Base-by-base conservation (phyloP, 1,139 yeast species). In the Taphrina pruni region DNA sequence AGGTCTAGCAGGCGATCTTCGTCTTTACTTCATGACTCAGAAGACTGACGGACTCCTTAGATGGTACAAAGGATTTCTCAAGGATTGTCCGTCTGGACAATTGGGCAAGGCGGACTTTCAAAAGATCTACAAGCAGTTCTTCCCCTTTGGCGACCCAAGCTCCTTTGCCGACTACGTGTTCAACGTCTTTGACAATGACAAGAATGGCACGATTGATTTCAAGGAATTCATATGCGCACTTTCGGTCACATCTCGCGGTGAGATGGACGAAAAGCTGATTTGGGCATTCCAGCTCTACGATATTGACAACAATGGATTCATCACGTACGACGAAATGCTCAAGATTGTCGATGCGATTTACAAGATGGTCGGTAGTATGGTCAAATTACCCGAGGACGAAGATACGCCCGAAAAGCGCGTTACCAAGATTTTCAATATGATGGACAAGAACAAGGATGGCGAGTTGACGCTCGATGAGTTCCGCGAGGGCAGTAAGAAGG, bases 61-160 rank as follows among this genome's bases (percentile, higher is more conserved):
- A 55, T 64, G 68, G 72, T 70, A 66, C 60, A 70, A 60, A 43
- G 72, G 72, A n/a, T 71, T 94, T 75, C 82, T 89, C 62, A 84
- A 97, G 76, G 99, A 95, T 76, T 93, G 97, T 78, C 98, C 98
- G 0, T 84, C 87, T 58, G 99, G 99, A 0, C 94, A 89, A 76
- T 82, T 95, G 57, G 86, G 92, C 9, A 89, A 89, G 76, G 90
- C 89, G 68, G 98, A 94, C 77, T 92, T 95, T 78, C 87, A 90
- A 73, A 90, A 90, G 78, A 93, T 94, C 26, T 95, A 92, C 80
- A 91, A 90, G 78, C 98, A 94, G 77, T 95, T 93, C 78, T 95
- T 95, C 81, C 99, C 99, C 26, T 95, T 95, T 81, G 99, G 99
- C 1, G 97, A 94, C 76, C 97, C 99, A 0, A 85, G 89, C 12